A percentile compares a stretch with the other conserved stretches of the same genome.
Evolutionary conservation across 139 green algal genomes (phyloP).

Genomic region (Chlamydomonas eustigma): DNA sequence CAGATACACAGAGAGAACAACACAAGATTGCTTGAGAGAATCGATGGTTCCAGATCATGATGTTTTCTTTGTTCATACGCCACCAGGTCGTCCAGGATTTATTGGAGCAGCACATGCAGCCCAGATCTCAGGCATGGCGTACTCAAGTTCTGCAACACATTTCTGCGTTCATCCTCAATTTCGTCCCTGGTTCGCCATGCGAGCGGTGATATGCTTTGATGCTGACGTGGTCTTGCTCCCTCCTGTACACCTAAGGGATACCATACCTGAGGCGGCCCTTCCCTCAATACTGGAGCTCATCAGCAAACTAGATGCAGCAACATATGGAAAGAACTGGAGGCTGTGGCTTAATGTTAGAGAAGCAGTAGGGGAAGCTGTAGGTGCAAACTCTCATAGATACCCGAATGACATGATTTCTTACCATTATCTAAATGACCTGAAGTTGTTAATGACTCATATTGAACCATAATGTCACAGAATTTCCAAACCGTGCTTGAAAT

Average conservation of each 20-base stretch:
- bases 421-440: neutral
- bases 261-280: neutral
- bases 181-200: constrained; percentile 7
- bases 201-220: constrained; percentile 2
- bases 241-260: neutral
- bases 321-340: neutral
- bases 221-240: neutral
- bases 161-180: constrained; percentile 5
- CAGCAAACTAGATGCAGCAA: neutral
- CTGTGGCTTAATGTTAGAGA: constrained; percentile 1
- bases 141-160: neutral
- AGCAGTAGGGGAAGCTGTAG: neutral
- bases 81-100: neutral
- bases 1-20: neutral
- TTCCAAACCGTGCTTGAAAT: no score
- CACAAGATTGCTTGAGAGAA: neutral
- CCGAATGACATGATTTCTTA: neutral
- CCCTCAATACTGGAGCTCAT: neutral
- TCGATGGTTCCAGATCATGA: neutral
- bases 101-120: neutral
- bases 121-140: neutral
- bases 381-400: neutral
- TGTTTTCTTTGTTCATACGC: neutral
- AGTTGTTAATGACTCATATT: no score
- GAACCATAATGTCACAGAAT: no score